Base-by-base conservation (phyloP, 2,329 filamentous ascomycete genomes). In the Ophiostoma pallidulum region DNA sequence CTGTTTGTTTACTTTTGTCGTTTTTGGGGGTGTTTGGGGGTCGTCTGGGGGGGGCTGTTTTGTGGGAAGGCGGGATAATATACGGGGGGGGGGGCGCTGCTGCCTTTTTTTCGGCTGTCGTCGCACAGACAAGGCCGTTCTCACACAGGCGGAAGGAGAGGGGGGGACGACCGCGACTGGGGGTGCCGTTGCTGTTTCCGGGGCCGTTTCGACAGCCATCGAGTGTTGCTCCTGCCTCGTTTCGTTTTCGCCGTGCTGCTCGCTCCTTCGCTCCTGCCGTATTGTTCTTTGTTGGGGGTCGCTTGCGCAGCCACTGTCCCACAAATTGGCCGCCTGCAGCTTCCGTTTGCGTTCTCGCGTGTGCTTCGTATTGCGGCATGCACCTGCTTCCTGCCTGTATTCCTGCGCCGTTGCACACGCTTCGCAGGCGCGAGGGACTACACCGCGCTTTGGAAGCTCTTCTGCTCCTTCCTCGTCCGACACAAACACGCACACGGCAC, bases 1-100 rank as follows among this genome's bases (percentile, higher is more conserved):
- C 40, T 40, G 20, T 47, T 43, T 51, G 49, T 51, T 51, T 51
- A 51, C 48, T 50, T 50, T 50, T 43, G 44, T 50, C 48, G 31
- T 9, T 50, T 50, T 50, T 28, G 44, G 44, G 44, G 24, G 28
- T 33, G 20, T 33, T 41, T 29, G 35, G 22, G 29, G 37, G 16
- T 33, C 33, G 26, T 28, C 40, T 24, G 20, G 38, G 42, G 31
- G 39, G 31, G 38, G 16, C 36, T 36, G 22, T 39, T 22, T 22
- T n/a, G n/a, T n/a, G n/a, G n/a, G n/a, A n/a, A n/a, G n/a, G n/a
- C n/a, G n/a, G n/a, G n/a, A n/a, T n/a, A n/a, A n/a, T n/a, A n/a
- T n/a, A n/a, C n/a, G n/a, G n/a, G n/a, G n/a, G n/a, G n/a, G n/a
- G n/a, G n/a, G n/a, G n/a, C n/a, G n/a, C n/a, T n/a, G n/a, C 10